Percentiles rank a stretch among this genome's conserved stretches.
phyloP scores from a whole-genome alignment of 1,284 basidiomycete species.

The Malassezia restricta region DNA sequence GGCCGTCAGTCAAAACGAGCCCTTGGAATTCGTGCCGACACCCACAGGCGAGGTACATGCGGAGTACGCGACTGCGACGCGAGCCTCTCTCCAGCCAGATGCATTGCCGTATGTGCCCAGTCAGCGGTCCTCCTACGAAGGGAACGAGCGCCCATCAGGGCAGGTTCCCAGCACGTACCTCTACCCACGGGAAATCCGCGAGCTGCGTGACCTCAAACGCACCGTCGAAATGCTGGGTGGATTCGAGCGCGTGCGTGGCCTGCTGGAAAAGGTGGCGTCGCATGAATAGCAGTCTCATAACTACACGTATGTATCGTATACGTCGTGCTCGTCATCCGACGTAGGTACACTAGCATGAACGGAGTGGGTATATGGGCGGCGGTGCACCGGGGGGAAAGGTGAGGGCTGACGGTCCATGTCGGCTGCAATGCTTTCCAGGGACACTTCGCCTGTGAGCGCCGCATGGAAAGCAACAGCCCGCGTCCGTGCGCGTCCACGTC shows the following conservation, averaged over 20 bases:
- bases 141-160: neutral
- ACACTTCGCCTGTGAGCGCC: neutral
- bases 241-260: neutral
- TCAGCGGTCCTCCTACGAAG: constrained; percentile 8
- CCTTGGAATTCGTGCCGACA: neutral
- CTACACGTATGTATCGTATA: neutral
- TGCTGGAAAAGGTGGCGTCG: neutral
- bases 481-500: neutral
- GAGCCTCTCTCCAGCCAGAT: constrained; percentile 5
- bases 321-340: neutral
- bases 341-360: neutral
- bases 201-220: constrained; percentile 27
- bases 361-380: neutral
- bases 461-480: neutral
- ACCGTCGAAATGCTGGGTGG: constrained; percentile 5
- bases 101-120: constrained; percentile 5
- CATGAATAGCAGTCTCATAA: neutral
- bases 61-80: constrained; percentile 3
- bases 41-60: neutral
- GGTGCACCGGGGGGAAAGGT: neutral
- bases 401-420: neutral
- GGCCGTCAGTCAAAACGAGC: neutral
- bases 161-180: constrained; percentile 5
- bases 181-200: constrained; percentile 22
- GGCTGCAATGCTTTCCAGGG: neutral